phyloP scores from a whole-genome alignment of 139 green algal species.

The Chlamydomonas schloesseri region DNA sequence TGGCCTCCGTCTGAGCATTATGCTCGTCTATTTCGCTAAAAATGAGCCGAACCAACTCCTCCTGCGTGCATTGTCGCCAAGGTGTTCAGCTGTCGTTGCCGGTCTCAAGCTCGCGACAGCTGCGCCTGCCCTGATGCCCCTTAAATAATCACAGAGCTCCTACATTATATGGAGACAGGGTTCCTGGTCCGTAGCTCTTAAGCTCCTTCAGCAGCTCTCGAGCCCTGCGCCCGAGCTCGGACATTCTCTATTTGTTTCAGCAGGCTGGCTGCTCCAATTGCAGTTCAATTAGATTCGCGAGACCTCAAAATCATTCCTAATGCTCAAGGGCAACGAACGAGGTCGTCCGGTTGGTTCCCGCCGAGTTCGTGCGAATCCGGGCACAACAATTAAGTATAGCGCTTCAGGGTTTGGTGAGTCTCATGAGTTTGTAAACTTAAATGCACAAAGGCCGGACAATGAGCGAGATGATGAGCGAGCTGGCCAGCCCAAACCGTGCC shows the following conservation, averaged over 20 bases:
- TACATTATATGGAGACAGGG: constrained; percentile 47
- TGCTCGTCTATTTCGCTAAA: constrained; percentile 52
- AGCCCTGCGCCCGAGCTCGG: constrained; percentile 29
- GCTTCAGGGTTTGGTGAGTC: too few relatives aligned
- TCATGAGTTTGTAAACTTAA: too few relatives aligned
- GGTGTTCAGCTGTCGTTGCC: not conserved
- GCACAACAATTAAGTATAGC: too few relatives aligned
- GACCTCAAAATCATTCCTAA: too few relatives aligned
- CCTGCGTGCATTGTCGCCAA: constrained; percentile 16
- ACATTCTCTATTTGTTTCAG: constrained; percentile 3
- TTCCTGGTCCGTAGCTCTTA: constrained; percentile 17
- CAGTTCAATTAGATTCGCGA: not conserved
- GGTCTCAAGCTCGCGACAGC: not conserved
- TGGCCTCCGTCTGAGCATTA: constrained; percentile 22
- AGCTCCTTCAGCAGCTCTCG: constrained; percentile 48
- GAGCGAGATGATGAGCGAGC: too few relatives aligned
- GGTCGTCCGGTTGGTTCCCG: too few relatives aligned
- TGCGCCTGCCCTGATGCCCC: too few relatives aligned
- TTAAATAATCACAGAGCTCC: too few relatives aligned
- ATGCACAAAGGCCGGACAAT: too few relatives aligned
- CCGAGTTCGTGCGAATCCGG: too few relatives aligned
- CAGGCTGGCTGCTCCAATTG: not conserved
- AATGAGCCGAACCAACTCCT: constrained; percentile 47
- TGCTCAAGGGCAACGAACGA: too few relatives aligned
- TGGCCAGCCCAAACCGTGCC: too few relatives aligned